Evolutionary conservation across 208 protist genomes (phyloP), one percentile per base, ranked within the genome.

Genomic region (Chromosphaera perkinsii): DNA sequence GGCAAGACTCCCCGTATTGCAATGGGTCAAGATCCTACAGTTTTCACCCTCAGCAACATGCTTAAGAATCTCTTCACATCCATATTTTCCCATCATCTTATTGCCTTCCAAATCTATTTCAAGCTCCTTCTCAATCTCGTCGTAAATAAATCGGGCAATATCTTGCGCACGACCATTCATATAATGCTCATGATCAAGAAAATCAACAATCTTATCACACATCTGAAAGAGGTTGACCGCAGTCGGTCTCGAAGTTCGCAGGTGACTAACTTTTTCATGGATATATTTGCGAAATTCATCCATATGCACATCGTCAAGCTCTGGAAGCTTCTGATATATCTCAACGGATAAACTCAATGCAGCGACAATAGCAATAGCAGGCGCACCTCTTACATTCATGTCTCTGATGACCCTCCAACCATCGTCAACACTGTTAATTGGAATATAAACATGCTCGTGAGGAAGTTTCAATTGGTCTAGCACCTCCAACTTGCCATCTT

Each of bases 221-320:
- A 85, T 89, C 66, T 92, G 91, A 59, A 87, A 91, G 0, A 96
- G 84, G 81, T 95, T 95, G 31, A 96, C 92, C 1, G 92, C 92
- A 3, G 92, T 96, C 9, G 92, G 92, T 22, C 92, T 85, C 49
- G 87, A 89, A 7, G 85, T 86, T 66, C 84, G 86, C 55, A 96
- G 81, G 66, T 85, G 86, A 90, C 87, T 56, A 90, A 87, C 70
- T 83, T 85, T 33, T 75, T 32, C 12, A 82, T 42, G 3, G 47
- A 27, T 24, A 52, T 52, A 9, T 10, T 52, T 17, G 39, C 39
- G 17, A 45, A 10, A 20, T 17, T 45, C 52, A 39, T 40, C 39
- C 20, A 27, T 39, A 58, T 37, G 7, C 12, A 0, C n/a, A 27
- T 79, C 29, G 68, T 62, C 45, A 76, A 55, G 0, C 76, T 81